These are phyloP conservation scores for Ascocoryne sarcoides DNA, from an alignment of 2,329 filamentous ascomycete genomes.

Conservation along the genomic window DNA sequence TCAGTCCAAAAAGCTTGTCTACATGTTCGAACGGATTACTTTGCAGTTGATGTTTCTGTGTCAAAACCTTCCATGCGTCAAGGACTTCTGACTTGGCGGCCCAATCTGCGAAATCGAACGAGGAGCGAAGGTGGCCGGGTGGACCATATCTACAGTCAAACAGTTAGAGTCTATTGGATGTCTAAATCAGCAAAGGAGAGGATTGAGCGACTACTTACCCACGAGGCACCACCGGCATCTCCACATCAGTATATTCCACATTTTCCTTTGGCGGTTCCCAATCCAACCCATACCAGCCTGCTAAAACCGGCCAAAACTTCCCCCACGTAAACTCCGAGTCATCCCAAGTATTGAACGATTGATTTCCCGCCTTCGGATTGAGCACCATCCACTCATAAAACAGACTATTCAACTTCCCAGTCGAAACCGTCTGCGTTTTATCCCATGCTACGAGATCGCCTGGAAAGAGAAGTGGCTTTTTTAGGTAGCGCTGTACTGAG, in stretches of 20 bases:
- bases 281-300: conserved; percentile 22
- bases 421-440: conserved; percentile 6
- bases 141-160: conserved; percentile 11
- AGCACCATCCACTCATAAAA: conserved; percentile 15
- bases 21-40: too few species aligned
- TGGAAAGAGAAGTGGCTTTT: conserved; percentile 29
- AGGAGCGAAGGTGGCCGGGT: conserved; percentile 2
- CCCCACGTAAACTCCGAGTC: conserved; percentile 32
- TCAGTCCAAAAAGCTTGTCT: too few species aligned
- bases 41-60: conserved; percentile 9
- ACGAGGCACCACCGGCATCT: too few species aligned
- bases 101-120: conserved; percentile 11
- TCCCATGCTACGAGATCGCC: conserved; percentile 18
- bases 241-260: conserved; percentile 8
- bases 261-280: conserved; percentile 8
- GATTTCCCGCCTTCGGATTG: conserved; percentile 20
- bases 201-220: too few species aligned
- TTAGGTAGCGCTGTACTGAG: conserved; percentile 26
- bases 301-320: conserved; percentile 34
- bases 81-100: conserved; percentile 4
- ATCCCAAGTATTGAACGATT: conserved; percentile 36
- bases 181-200: too few species aligned
- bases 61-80: conserved; percentile 7
- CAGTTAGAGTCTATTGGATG: too few species aligned
- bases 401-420: conserved; percentile 7